Conservation (phyloP, 768 basidiomycete species). For the Xerocomellus amylosporus region DNA sequence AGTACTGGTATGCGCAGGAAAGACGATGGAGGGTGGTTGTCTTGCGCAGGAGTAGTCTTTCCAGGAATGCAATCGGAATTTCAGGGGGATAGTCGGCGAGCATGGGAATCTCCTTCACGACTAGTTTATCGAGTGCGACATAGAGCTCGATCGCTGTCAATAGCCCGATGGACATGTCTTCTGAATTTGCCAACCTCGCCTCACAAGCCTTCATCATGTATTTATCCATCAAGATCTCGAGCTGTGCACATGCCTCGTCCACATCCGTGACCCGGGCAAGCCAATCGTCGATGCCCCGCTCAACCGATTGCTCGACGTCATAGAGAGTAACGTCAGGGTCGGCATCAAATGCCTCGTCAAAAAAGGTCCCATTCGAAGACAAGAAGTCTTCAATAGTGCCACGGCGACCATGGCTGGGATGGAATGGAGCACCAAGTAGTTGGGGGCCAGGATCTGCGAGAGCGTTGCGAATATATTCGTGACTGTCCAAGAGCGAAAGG, state of each 20-base stretch:
- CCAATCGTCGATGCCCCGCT: neutral
- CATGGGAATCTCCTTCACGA: slow-evolving; percentile 21
- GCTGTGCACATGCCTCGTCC: slow-evolving; percentile 8
- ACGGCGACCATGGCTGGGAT: neutral
- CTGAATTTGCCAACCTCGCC: slow-evolving; percentile 25
- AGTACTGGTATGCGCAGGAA: slow-evolving; percentile 31
- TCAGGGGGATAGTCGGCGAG: slow-evolving; percentile 33
- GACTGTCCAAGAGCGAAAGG: neutral
- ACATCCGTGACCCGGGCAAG: neutral
- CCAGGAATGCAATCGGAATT: slow-evolving; percentile 17
- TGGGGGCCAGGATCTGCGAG: neutral
- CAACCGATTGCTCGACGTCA: slow-evolving; percentile 38
- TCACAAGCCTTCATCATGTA: slow-evolving; percentile 23
- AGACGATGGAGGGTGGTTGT: slow-evolving; percentile 29
- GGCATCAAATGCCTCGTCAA: neutral
- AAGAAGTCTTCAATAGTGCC: slow-evolving; percentile 15
- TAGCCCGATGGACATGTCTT: slow-evolving; percentile 39
- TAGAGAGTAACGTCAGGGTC: slow-evolving; percentile 18
- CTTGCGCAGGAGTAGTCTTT: slow-evolving; percentile 28
- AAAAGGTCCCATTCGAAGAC: slow-evolving; percentile 8
- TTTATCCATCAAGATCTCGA: slow-evolving; percentile 16
- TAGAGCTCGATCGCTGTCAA: slow-evolving; percentile 35
- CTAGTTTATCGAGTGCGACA: slow-evolving; percentile 32
- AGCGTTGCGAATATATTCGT: neutral
- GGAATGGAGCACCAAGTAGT: neutral